A percentile compares a stretch with the other conserved stretches of the same genome.
Conservation (phyloP, 306 rosid species). For the Carpinus fangiana region DNA sequence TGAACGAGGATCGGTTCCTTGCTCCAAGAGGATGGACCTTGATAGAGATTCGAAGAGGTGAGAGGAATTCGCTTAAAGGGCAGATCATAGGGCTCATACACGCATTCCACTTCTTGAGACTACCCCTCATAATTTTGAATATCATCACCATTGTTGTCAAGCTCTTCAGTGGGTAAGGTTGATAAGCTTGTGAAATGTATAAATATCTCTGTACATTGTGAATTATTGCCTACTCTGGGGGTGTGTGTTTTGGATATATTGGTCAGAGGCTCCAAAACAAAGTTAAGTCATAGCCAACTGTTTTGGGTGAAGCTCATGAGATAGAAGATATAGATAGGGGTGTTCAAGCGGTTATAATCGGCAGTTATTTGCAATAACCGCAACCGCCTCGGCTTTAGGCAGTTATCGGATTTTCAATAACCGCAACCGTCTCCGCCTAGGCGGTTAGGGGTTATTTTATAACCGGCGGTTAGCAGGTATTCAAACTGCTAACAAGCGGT, state of each 20-base stretch:
- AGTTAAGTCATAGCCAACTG: background rate
- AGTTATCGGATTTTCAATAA: no score
- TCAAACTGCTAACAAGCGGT: no score
- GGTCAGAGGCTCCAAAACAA: background rate
- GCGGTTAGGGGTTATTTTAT: no score
- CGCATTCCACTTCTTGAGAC: constrained; percentile 72
- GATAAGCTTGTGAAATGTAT: background rate
- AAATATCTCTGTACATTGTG: background rate
- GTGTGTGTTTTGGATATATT: background rate
- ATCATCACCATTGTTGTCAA: constrained; percentile 45
- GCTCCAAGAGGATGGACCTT: constrained; percentile 82
- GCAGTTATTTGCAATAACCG: no score
- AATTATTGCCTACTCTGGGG: background rate
- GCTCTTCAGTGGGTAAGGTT: constrained; percentile 59
- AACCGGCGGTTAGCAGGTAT: no score
- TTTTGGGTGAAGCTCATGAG: constrained; percentile 1
- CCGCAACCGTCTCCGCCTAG: no score
- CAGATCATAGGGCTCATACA: constrained; percentile 67
- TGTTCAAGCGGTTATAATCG: no score
- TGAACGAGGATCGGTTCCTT: constrained; percentile 88
- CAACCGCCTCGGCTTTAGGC: no score
- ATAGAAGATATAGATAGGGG: background rate
- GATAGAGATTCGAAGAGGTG: constrained; percentile 50
- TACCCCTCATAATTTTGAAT: constrained; percentile 70
- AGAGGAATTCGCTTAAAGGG: constrained; percentile 62